Evolutionary conservation across 805 yeast species (phyloP), one percentile per base, ranked within the genome.

Genomic region (Barnettozyma sucrosica): DNA sequence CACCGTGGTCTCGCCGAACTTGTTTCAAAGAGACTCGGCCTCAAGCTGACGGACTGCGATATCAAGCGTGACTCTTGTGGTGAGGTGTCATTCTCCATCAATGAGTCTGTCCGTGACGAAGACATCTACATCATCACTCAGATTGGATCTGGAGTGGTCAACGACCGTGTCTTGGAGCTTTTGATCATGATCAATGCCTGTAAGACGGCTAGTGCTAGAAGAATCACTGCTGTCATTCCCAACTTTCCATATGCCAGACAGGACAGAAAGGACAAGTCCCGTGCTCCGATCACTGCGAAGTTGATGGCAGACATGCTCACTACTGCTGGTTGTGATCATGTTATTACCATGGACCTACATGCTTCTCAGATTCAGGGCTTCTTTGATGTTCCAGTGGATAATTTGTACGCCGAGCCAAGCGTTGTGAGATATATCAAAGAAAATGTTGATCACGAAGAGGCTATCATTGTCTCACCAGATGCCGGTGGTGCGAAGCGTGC

Each of bases 401-500:
- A 86, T 63, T 67, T 86, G 56, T 86, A 86, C 59, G 92, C 92
- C 20, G 95, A 86, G 66, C 93, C 93, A 46, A 76, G 82, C 55
- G 90, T 85, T 30, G 81, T 86, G 36, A 73, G 85, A 59, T 85
- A 85, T 61, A 85, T 86, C 43, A 76, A 74, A 51, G 90, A 83
- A 54, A 73, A 76, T 46, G 69, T 80, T 44, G 75, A 76, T 55
- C 74, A 69, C 53, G 66, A 77, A 37, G 76, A 84, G 41, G 78
- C 87, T n/a, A 85, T 85, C 46, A 79, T 86, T 46, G 80, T 86
- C 16, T 86, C 93, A 1, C 95, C 95, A 6, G 95, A 86, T 68
- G 95, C 93, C 7, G 95, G 95, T 64, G 95, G 95, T 53, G 93
- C 93, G 49, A 86, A 86, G 63, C 76, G 95, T 68, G 93, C 87